Percentiles rank a stretch among this genome's conserved stretches.
These are phyloP conservation scores for Hyaloscypha variabilis DNA, from an alignment of 495 filamentous ascomycete genomes.

Conservation along the genomic window DNA sequence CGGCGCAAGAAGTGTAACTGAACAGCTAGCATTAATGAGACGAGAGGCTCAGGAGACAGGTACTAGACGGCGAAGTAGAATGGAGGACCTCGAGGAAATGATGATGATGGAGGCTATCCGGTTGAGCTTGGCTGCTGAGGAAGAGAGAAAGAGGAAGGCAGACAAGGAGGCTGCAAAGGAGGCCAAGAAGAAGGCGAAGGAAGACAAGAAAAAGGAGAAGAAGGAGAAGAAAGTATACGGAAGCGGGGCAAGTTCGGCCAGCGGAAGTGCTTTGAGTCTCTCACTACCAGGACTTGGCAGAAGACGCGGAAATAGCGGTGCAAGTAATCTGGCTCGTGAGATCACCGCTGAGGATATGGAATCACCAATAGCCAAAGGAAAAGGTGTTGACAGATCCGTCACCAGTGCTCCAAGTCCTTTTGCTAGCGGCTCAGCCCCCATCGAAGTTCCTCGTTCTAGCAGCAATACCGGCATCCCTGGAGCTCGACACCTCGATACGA, in stretches of 20 bases:
- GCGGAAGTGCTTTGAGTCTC: conserved; percentile 54
- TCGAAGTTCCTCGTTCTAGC: conserved; percentile 21
- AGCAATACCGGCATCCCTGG: conserved; percentile 30
- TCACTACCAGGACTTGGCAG: conserved; percentile 47
- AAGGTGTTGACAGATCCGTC: conserved; percentile 67
- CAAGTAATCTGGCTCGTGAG: conserved; percentile 48
- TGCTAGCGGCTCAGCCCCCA: conserved; percentile 16
- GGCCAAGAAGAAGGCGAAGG: conserved; percentile 80
- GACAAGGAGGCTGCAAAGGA: conserved; percentile 80
- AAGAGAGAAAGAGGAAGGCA: conserved; percentile 79
- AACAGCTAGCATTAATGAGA: conserved; percentile 20
- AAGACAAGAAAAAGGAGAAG: conserved; percentile 74
- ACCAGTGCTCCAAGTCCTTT: conserved; percentile 10
- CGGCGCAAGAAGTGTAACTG: conserved; percentile 30
- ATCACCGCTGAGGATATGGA: conserved; percentile 37
- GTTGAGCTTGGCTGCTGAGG: conserved; percentile 84
- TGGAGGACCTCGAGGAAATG: conserved; percentile 93
- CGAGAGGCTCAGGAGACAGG: conserved; percentile 25
- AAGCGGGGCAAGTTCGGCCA: conserved; percentile 48
- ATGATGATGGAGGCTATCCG: conserved; percentile 98
- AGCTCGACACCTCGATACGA: conserved; percentile 27
- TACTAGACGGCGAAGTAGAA: conserved; percentile 60
- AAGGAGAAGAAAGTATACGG: conserved; percentile 49
- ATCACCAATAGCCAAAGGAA: conserved; percentile 68
- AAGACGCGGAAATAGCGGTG: conserved; percentile 56